Base-by-base conservation (phyloP, 106 monocot species). In the Narthecium ossifragum region DNA sequence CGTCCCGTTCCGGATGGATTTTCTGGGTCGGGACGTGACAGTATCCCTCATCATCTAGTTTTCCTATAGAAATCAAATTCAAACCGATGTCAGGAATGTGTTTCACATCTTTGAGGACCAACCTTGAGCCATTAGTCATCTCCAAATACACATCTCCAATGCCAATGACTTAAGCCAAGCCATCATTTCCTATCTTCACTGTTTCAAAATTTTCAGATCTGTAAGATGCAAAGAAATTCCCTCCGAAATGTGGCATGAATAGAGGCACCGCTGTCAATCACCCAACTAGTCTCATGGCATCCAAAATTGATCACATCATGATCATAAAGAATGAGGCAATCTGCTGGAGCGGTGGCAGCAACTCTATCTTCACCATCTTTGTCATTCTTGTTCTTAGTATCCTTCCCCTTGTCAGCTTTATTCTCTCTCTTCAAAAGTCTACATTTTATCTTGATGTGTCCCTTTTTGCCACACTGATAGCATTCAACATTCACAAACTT, bases 41-140 rank as follows among this genome's bases (percentile, higher is more conserved):
- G 24, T 54, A 74, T 1, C 40, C 49, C 2, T 47, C 41, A 15
- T 54, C 30, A 27, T 51, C 43, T 18, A 75, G 61, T 13, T 39
- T 60, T 6, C 25, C 34, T 25, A 26, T n/a, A 4, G 48, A 75
- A 14, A 75, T 49, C 3, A 75, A 30, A 45, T 75, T 75, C 10
- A 75, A 33, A 0, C 17, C 33, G 20, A 75, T 47, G 21, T 57
- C 28, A 12, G 15, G 38, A n/a, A 64, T 39, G 63, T 75, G 69
- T 13, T 29, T 30, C 14, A 75, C 46, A 62, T 45, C 31, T 23
- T 62, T 46, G 14, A 68, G 68, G 15, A 55, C 34, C 2, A 75
- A 32, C 0, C 4, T 37, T 2, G 2, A 25, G 2, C 57, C 62
- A 23, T 13, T 51, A 10, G 9, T 28, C 2, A 55, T 75, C 57